Evolutionary conservation across 257 asterid species (phyloP).

Genomic region (Echites panduratus): DNA sequence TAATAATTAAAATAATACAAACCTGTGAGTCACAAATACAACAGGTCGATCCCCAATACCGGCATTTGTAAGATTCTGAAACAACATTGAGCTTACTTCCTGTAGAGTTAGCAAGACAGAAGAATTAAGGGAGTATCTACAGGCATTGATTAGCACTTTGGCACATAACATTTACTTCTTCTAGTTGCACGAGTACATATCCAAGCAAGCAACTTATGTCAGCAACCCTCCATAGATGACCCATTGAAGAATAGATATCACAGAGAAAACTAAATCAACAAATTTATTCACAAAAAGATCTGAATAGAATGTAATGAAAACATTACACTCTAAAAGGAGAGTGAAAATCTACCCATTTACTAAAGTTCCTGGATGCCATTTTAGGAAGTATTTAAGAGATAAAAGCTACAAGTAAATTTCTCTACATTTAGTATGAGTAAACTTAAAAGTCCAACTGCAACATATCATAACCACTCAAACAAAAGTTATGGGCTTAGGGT

Average conservation of each 20-base stretch:
- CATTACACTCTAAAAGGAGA: neutral
- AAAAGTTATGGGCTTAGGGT: neutral
- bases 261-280: neutral
- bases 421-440: neutral
- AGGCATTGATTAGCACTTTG: neutral
- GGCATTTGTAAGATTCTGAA: conserved; percentile 80
- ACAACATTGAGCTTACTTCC: conserved; percentile 97
- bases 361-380: neutral
- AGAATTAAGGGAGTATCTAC: neutral
- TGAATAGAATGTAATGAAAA: neutral
- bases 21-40: conserved; percentile 92
- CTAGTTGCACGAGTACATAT: neutral
- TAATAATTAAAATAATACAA: conserved; percentile 20
- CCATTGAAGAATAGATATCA: neutral
- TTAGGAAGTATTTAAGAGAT: neutral
- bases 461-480: neutral
- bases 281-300: neutral
- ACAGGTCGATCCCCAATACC: conserved; percentile 98
- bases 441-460: neutral
- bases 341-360: neutral
- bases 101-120: conserved; percentile 24
- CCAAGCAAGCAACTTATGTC: neutral
- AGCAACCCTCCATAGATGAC: neutral
- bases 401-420: neutral
- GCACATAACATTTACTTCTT: neutral